Percentiles rank a stretch among this genome's conserved stretches.
Conservation (phyloP, 208 protist species). For the Sergeia podlipaevii region DNA sequence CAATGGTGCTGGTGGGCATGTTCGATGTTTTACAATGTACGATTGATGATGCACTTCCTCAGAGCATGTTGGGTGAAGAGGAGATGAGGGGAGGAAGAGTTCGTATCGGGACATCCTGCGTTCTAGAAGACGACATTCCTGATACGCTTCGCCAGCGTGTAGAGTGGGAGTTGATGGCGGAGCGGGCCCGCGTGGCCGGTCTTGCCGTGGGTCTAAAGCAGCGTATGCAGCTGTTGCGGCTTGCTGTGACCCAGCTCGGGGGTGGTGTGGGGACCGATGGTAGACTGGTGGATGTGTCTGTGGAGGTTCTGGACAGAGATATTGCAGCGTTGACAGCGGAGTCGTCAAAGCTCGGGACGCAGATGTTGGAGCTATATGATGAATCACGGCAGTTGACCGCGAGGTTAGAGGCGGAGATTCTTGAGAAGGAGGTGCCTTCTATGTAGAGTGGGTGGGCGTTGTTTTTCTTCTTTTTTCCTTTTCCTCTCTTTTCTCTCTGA, state of each 20-base stretch:
- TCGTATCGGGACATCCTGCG: neutral
- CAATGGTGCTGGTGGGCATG: slow-evolving; percentile 53
- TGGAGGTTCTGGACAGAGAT: slow-evolving; percentile 50
- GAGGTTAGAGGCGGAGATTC: slow-evolving; percentile 44
- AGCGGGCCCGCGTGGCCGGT: slow-evolving; percentile 40
- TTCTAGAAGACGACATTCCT: slow-evolving; percentile 14
- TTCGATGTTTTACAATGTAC: slow-evolving; percentile 30
- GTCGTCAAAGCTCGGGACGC: slow-evolving; percentile 38
- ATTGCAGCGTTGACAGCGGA: slow-evolving; percentile 52
- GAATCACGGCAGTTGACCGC: slow-evolving; percentile 51
- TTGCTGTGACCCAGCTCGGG: slow-evolving; percentile 38
- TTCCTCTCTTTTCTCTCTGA: too few relatives aligned
- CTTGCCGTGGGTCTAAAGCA: slow-evolving; percentile 22
- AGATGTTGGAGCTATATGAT: slow-evolving; percentile 68
- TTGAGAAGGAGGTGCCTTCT: slow-evolving; percentile 30
- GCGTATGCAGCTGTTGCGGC: slow-evolving; percentile 35
- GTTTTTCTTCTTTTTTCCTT: neutral
- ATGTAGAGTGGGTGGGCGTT: slow-evolving; percentile 11
- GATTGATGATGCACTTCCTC: slow-evolving; percentile 63
- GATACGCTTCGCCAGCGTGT: slow-evolving; percentile 66
- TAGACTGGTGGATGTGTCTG: slow-evolving; percentile 48
- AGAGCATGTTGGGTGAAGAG: slow-evolving; percentile 30
- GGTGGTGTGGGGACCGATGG: slow-evolving; percentile 26
- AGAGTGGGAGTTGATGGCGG: slow-evolving; percentile 55
- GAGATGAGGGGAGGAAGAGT: neutral